Evolutionary conservation across 352 stramenopile genomes (phyloP).

Genomic region (Paralagenidium karlingii): DNA sequence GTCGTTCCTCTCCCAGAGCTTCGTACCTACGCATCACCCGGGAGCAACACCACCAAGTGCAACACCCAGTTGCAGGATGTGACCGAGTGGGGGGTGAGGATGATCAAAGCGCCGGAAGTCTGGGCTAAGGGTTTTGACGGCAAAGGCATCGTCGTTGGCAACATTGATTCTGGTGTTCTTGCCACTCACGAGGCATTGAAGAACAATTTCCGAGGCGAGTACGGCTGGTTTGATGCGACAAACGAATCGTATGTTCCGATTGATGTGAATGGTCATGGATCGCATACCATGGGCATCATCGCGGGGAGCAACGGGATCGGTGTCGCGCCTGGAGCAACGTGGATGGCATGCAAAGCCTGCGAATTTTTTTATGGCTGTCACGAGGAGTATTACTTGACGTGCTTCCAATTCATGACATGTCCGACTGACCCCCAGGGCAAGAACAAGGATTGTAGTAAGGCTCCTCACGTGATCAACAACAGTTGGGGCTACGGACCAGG

Average conservation of each 20-base stretch:
- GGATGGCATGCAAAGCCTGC: constrained; percentile 18
- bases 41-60: neutral
- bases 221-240: constrained; percentile 40
- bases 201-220: constrained; percentile 13
- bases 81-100: constrained; percentile 5
- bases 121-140: constrained; percentile 2
- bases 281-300: constrained; percentile 17
- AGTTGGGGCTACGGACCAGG: constrained; percentile 12
- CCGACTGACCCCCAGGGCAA: constrained; percentile 4
- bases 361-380: constrained; percentile 5
- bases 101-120: constrained; percentile 1
- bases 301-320: constrained; percentile 12
- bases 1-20: constrained; percentile 3
- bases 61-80: neutral
- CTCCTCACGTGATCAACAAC: constrained; percentile 23
- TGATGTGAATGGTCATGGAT: constrained; percentile 19
- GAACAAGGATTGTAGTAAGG: constrained; percentile 20
- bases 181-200: constrained; percentile 3
- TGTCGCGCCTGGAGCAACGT: constrained; percentile 10
- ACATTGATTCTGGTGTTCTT: constrained; percentile 7
- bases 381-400: constrained; percentile 7
- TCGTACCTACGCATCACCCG: neutral
- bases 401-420: constrained; percentile 13
- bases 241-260: constrained; percentile 13
- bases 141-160: constrained; percentile 7